Evolutionary conservation across 441 rosid genomes (phyloP).

Genomic region (Gossypium trilobum): DNA sequence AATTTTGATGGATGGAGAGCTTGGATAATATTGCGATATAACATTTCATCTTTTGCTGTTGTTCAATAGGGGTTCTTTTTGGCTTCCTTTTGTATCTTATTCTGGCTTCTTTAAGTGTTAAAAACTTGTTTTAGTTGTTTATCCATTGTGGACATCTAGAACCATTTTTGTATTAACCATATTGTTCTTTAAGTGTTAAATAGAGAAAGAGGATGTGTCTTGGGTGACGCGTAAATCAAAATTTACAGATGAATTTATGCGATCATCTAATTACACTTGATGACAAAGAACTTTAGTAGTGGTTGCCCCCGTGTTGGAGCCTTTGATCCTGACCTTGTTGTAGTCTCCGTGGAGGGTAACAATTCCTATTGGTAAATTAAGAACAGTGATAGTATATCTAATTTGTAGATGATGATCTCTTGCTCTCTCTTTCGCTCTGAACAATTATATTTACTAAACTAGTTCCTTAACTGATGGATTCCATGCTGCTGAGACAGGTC

Average conservation of each 20-base stretch:
- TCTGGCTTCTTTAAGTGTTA: neutral
- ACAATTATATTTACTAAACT: neutral
- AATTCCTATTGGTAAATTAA: neutral
- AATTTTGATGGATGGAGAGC: neutral
- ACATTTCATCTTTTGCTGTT: neutral
- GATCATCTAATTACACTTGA: neutral
- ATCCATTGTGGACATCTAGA: neutral
- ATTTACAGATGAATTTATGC: constrained; percentile 1
- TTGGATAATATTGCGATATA: neutral
- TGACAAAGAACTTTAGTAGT: neutral
- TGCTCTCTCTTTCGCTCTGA: constrained; percentile 1
- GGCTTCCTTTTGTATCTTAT: neutral
- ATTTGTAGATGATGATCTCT: neutral
- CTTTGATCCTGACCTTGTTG: neutral
- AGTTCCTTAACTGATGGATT: constrained; percentile 11
- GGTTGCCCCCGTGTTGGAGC: neutral
- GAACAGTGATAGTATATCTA: neutral
- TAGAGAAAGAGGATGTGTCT: neutral
- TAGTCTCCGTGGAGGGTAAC: neutral
- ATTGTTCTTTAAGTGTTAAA: neutral
- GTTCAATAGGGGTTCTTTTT: constrained; percentile 1
- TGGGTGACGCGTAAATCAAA: neutral
- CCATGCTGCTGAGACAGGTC: constrained; percentile 41
- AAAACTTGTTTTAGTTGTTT: neutral
- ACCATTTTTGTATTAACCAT: neutral